Evolutionary conservation across 2,329 filamentous ascomycete genomes (phyloP).

Genomic region (Alternaria rosae): DNA sequence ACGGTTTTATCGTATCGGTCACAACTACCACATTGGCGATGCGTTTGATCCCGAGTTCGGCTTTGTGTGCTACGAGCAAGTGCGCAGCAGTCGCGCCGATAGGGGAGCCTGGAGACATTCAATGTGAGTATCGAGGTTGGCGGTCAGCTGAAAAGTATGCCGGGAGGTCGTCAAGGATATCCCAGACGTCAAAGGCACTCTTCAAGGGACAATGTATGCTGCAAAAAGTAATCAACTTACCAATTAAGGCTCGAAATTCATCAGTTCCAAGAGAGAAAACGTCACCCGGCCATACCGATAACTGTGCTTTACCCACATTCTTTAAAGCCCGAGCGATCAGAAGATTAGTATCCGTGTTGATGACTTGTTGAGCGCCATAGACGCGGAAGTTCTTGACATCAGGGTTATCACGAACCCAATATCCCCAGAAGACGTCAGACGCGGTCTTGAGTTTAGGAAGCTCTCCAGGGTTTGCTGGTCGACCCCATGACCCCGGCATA

Average conservation of each 20-base stretch:
- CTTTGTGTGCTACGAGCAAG: slow-evolving; percentile 24
- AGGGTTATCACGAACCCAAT: slow-evolving; percentile 24
- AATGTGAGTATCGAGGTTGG: background rate
- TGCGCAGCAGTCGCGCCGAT: slow-evolving; percentile 27
- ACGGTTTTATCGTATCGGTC: background rate
- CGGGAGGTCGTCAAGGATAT: background rate
- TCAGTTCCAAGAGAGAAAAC: slow-evolving; percentile 20
- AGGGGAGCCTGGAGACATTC: slow-evolving; percentile 20
- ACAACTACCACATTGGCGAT: slow-evolving; percentile 22
- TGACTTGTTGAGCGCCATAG: slow-evolving; percentile 22
- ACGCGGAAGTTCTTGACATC: slow-evolving; percentile 27
- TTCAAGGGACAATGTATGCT: background rate
- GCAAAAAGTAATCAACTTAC: slow-evolving; percentile 19
- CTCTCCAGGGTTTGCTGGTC: slow-evolving; percentile 16
- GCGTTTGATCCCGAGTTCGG: slow-evolving; percentile 26
- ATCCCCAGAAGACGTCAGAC: slow-evolving; percentile 35
- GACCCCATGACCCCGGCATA: too few species aligned
- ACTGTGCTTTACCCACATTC: background rate
- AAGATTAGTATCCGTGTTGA: slow-evolving; percentile 22
- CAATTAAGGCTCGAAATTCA: slow-evolving; percentile 29
- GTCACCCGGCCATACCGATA: slow-evolving; percentile 27
- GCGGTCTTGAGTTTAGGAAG: slow-evolving; percentile 24
- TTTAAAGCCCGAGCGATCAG: slow-evolving; percentile 26
- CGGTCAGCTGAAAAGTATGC: background rate
- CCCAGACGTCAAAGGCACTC: too few species aligned